Evolutionary conservation across 2,329 filamentous ascomycete species (phyloP), one percentile per base, ranked within the genome.

Genomic region (Apiospora malaysiana): DNA sequence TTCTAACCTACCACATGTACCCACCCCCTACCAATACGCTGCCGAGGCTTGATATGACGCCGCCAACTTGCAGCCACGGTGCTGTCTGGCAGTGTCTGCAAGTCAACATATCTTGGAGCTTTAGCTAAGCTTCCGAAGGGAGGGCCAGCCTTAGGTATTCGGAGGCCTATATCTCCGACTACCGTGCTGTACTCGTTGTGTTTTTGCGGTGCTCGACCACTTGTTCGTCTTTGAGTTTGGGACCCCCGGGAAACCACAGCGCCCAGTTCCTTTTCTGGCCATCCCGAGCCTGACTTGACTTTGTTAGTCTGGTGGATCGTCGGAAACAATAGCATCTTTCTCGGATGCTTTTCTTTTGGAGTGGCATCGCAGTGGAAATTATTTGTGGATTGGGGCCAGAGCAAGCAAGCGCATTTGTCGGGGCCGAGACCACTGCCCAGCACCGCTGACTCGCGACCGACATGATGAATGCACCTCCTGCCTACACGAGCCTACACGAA

Each of bases 311-410:
- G 10, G 51, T 59, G 51, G 51, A 59, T 59, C 25, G 25, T 56
- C 25, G 49, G 25, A 56, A 56, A 32, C 49, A 56, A 18, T 56
- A 32, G 49, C 49, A 56, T 56, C 49, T 32, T 37, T 59, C 14
- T 59, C 21, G 51, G 16, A 21, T 59, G 27, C 27, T 59, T 32
- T 59, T 59, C 51, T 37, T 59, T 59, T 12, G 27, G 27, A 37
- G 51, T 37, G 51, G 51, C 51, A 37, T 59, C 51, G 16, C 27
- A 32, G 51, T 59, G 49, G 49, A 59, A 59, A 59, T 59, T 59
- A 37, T 21, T 21, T 59, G 51, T 59, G 51, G 51, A 5, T 10
- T 37, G 16, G 25, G n/a, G 12, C 9, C 23, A 51, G 25, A 23
- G 51, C 6, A 51, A 23, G 51, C 6, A 37, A 59, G 27, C 27